Evolutionary conservation across 1,139 yeast species (phyloP).

Genomic region (Blastobotrys raffinosifermentans): DNA sequence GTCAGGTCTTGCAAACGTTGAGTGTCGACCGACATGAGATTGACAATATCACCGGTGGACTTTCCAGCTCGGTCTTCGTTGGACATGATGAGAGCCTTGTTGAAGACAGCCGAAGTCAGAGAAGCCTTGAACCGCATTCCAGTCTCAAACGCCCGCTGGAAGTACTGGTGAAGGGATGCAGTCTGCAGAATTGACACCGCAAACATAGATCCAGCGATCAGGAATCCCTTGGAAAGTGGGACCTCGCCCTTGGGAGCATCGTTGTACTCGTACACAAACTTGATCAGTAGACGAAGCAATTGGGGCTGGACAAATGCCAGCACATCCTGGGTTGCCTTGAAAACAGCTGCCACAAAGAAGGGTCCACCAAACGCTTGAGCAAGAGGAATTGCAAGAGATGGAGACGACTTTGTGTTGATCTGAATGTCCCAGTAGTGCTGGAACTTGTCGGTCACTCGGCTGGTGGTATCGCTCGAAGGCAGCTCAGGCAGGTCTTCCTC

Average conservation of each 20-base stretch:
- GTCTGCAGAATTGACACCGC: constrained; percentile 78
- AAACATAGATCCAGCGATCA: constrained; percentile 83
- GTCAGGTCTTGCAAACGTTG: constrained; percentile 89
- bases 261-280: constrained; percentile 73
- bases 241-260: constrained; percentile 34
- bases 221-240: constrained; percentile 74
- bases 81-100: constrained; percentile 73
- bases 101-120: constrained; percentile 70
- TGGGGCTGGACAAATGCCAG: constrained; percentile 90
- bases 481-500: constrained; percentile 78
- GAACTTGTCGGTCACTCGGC: constrained; percentile 38
- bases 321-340: constrained; percentile 71
- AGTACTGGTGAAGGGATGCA: constrained; percentile 82
- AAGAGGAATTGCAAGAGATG: constrained; percentile 64
- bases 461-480: constrained; percentile 59
- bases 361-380: constrained; percentile 63
- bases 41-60: constrained; percentile 95
- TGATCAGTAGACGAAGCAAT: constrained; percentile 64
- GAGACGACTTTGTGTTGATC: constrained; percentile 39
- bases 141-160: constrained; percentile 78
- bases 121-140: constrained; percentile 89
- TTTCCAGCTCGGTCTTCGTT: constrained; percentile 76
- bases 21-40: constrained; percentile 93
- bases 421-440: constrained; percentile 56
- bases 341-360: constrained; percentile 66